Base-by-base conservation (phyloP, 768 basidiomycete genomes). In the Tylopilus vinaceipallidus region DNA sequence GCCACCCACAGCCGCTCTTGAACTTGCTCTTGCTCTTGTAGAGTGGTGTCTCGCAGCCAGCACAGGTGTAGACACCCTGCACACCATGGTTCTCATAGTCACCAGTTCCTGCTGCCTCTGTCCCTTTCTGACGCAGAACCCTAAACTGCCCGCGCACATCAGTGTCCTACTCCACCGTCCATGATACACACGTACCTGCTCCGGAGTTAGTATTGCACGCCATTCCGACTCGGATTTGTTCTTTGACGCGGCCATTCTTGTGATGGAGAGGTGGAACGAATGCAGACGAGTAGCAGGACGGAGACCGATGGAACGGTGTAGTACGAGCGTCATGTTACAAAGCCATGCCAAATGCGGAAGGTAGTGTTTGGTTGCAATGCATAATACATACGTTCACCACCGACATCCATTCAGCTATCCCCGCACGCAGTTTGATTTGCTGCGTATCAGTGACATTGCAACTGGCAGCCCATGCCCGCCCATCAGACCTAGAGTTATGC, bases 1-100 rank as follows among this genome's bases (percentile, higher is more conserved):
- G 94, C 94, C 94, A 98, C 20, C 94, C 94, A 60, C 91, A 95
- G 8, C 92, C 91, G 50, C 90, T 93, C 59, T 86, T 78, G 70
- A 95, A 97, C 71, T 97, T 97, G 56, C 91, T 93, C 23, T 75
- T 75, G 61, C 88, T 90, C 75, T 85, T 90, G 75, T 95, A 97
- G 42, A 97, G 71, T 1, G 92, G 86, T 3, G 90, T 82, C 30
- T 75, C 76, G 67, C 93, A 95, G 8, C 80, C 94, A 9, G 82
- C 86, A 62, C 93, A 95, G 37, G 70, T 59, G 63, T 94, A 95
- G 1, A 84, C 75, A 9, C 94, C 94, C 24, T 78, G 62, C 3
- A 73, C 80, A 20, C 66, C 66, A 67, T 80, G 77, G 47, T 92
- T 77, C 54, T 95, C 82, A 64, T 90, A 94, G 62, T 85, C 71